Evolutionary conservation across 2,329 filamentous ascomycete species (phyloP).

Genomic region (Colletotrichum sp.): DNA sequence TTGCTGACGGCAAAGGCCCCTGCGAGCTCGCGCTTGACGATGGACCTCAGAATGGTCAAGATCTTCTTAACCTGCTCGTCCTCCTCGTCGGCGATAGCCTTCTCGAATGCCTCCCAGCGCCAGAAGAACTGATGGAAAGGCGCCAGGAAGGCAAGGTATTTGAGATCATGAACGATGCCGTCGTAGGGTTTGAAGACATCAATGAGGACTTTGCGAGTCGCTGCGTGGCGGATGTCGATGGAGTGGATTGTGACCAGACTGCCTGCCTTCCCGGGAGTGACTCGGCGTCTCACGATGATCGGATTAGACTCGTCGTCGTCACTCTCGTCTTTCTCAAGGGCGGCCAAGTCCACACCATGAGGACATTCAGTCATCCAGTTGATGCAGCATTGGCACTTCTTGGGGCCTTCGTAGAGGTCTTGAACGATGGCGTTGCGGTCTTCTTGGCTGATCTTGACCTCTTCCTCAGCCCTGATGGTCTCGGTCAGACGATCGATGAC

Average conservation of each 20-base stretch:
- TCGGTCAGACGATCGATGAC: slow-evolving; percentile 8
- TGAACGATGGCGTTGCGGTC: slow-evolving; percentile 20
- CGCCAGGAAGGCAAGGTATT: slow-evolving; percentile 21
- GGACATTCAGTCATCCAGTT: slow-evolving; percentile 32
- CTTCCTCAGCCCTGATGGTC: not conserved
- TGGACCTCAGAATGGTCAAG: slow-evolving; percentile 24
- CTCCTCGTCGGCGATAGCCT: slow-evolving; percentile 20
- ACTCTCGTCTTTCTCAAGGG: not conserved
- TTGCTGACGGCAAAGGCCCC: slow-evolving; percentile 54
- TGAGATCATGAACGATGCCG: slow-evolving; percentile 13
- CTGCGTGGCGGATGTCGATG: slow-evolving; percentile 25
- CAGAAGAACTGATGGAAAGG: slow-evolving; percentile 28
- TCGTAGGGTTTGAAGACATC: slow-evolving; percentile 24
- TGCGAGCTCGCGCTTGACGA: slow-evolving; percentile 56
- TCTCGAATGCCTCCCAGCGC: slow-evolving; percentile 25
- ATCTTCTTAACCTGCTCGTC: slow-evolving; percentile 18
- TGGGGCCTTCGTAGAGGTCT: slow-evolving; percentile 31
- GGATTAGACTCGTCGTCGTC: not conserved
- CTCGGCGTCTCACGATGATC: slow-evolving; percentile 24
- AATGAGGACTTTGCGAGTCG: slow-evolving; percentile 23
- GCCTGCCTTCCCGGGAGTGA: slow-evolving; percentile 15
- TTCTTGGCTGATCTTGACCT: not conserved
- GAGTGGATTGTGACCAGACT: slow-evolving; percentile 22
- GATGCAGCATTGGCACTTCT: slow-evolving; percentile 31
- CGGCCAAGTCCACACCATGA: slow-evolving; percentile 18